Percentiles rank a stretch among this genome's conserved stretches.
Evolutionary conservation across 768 basidiomycete genomes (phyloP).

Genomic region (Roridomyces roridus): DNA sequence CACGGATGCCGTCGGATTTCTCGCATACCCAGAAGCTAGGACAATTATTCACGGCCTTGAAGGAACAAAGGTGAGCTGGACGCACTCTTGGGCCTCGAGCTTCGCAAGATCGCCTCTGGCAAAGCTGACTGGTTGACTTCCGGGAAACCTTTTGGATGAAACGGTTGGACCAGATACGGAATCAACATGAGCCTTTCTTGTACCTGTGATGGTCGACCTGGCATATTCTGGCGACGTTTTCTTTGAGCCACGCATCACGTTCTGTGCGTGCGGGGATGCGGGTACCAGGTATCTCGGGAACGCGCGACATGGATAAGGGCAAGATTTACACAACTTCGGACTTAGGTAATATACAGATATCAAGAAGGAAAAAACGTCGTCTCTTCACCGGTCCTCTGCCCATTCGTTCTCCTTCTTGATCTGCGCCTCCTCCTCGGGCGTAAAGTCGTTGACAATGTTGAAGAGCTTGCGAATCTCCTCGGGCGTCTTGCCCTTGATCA

Average conservation of each 20-base stretch:
- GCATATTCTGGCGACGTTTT: conserved; percentile 69
- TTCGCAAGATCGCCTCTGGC: conserved; percentile 68
- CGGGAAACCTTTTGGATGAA: conserved; percentile 74
- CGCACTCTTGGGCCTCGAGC: conserved; percentile 86
- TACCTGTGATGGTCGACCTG: conserved; percentile 70
- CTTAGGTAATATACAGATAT: not conserved
- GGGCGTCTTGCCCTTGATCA: conserved; percentile 99
- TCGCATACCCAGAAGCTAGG: conserved; percentile 98
- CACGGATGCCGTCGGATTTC: conserved; percentile 95
- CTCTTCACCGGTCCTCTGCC: conserved; percentile 85
- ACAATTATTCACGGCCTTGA: not conserved
- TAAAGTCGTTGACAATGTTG: conserved; percentile 98
- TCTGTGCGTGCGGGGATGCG: conserved; percentile 61
- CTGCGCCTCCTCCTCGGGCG: conserved; percentile 98
- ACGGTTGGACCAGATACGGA: too few relatives aligned
- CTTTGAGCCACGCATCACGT: conserved; percentile 70
- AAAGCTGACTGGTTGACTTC: conserved; percentile 96
- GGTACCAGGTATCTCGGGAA: conserved; percentile 76
- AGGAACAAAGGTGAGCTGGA: conserved; percentile 11
- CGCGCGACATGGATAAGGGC: conserved; percentile 47
- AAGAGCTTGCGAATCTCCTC: conserved; percentile 99
- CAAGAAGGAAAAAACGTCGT: not conserved
- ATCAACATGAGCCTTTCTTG: conserved; percentile 26
- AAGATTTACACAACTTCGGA: not conserved
- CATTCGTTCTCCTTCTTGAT: conserved; percentile 99